Evolutionary conservation across 441 rosid genomes (phyloP).

Genomic region (Euphorbia schlechtendalii): DNA sequence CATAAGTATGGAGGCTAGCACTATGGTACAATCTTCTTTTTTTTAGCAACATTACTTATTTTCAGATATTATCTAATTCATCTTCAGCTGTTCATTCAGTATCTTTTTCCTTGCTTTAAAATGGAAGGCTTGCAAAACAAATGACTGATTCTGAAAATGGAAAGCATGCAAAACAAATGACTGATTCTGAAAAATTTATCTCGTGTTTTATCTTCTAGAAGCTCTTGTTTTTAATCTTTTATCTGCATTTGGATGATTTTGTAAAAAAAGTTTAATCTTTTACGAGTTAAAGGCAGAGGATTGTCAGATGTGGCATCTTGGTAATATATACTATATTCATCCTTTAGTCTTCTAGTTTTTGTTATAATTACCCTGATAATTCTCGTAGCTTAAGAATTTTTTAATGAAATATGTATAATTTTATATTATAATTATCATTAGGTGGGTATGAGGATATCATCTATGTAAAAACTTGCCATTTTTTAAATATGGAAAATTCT

Average conservation of each 20-base stretch:
- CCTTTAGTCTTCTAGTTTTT: background rate
- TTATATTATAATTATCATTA: background rate
- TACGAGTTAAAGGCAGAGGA: conserved; percentile 1
- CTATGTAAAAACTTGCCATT: background rate
- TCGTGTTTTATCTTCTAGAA: background rate
- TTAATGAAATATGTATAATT: background rate
- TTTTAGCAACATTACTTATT: background rate
- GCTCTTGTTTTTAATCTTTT: background rate
- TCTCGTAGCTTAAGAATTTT: background rate
- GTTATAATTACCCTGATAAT: background rate
- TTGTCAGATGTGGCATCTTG: background rate
- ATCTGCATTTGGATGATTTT: background rate
- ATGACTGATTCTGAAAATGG: too few relatives aligned
- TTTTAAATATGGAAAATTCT: background rate
- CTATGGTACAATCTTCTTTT: conserved; percentile 56
- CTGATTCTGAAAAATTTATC: background rate
- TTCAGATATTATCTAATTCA: background rate
- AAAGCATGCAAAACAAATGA: background rate
- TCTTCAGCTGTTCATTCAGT: background rate
- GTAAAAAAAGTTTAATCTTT: too few relatives aligned
- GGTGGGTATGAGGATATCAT: background rate
- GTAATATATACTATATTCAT: too few relatives aligned
- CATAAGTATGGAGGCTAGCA: conserved; percentile 89
- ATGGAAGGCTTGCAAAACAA: too few relatives aligned
- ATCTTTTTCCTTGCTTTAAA: background rate